A percentile compares a stretch with the other conserved stretches of the same genome.
Conservation (phyloP, 2,329 filamentous ascomycete genomes). For the Penicillium concentricum region DNA sequence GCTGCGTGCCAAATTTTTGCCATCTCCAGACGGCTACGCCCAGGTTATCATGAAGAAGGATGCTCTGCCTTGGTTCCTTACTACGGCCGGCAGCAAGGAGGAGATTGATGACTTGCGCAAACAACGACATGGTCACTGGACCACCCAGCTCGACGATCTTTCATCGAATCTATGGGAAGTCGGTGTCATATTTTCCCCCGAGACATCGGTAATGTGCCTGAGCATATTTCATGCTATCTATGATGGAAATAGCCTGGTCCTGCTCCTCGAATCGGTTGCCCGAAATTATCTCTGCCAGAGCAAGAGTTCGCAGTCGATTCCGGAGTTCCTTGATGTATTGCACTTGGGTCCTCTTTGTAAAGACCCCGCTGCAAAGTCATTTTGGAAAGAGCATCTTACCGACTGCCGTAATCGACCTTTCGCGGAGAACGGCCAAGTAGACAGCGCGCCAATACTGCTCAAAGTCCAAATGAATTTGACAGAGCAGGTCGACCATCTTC, state of each 20-base stretch:
- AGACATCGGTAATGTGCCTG: constrained; percentile 52
- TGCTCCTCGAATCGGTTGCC: constrained; percentile 63
- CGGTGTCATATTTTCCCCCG: constrained; percentile 28
- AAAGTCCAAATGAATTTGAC: constrained; percentile 35
- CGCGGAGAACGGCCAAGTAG: constrained; percentile 1
- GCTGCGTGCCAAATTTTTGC: constrained; percentile 69
- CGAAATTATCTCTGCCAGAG: constrained; percentile 48
- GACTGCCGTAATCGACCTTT: constrained; percentile 26
- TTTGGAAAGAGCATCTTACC: constrained; percentile 65
- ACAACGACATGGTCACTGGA: constrained; percentile 52
- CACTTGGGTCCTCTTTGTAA: constrained; percentile 65
- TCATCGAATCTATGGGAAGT: constrained; percentile 34
- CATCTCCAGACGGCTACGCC: constrained; percentile 71
- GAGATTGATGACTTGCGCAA: constrained; percentile 37
- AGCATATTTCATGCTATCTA: constrained; percentile 85
- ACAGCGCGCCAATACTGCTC: constrained; percentile 15
- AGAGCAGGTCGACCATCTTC: constrained; percentile 50
- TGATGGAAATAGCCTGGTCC: constrained; percentile 73
- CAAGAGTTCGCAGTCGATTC: constrained; percentile 34
- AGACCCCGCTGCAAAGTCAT: constrained; percentile 52
- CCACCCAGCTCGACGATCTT: constrained; percentile 50
- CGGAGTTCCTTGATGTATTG: constrained; percentile 64
- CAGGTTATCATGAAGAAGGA: constrained; percentile 63
- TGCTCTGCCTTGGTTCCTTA: constrained; percentile 47
- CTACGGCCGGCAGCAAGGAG: constrained; percentile 27